These are phyloP conservation scores for Psidium friedrichsthalianum DNA, from an alignment of 345 rosid genomes.

Conservation along the genomic window DNA sequence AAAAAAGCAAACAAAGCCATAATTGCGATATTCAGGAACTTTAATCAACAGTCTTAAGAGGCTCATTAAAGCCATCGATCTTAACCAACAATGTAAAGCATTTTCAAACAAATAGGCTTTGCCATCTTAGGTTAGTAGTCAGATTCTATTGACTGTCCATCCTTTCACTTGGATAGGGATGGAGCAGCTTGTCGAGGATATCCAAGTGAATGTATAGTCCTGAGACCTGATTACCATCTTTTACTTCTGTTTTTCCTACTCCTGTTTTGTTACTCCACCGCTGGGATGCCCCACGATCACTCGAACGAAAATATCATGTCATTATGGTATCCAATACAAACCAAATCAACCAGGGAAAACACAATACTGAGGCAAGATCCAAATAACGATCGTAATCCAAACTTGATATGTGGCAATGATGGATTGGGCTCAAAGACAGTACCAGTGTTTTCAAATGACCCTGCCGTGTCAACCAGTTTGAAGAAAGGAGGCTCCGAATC, in stretches of 20 bases:
- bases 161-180: neutral
- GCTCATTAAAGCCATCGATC: neutral
- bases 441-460: no score
- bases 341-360: neutral
- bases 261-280: neutral
- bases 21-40: neutral
- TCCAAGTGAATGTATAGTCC: neutral
- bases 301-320: neutral
- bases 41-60: accelerated
- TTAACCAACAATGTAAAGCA: neutral
- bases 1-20: neutral
- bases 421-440: no score
- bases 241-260: neutral
- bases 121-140: neutral
- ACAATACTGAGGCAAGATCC: no score
- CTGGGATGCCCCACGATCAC: neutral
- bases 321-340: neutral
- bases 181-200: neutral
- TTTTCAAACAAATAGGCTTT: neutral
- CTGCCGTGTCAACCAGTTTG: no score
- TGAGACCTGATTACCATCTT: neutral
- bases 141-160: neutral
- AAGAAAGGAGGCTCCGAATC: no score
- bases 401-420: no score
- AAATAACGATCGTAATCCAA: no score